Evolutionary conservation across 179 eudicot species (phyloP), one percentile per base, ranked within the genome.

Genomic region (Sideroxylon spinosum): DNA sequence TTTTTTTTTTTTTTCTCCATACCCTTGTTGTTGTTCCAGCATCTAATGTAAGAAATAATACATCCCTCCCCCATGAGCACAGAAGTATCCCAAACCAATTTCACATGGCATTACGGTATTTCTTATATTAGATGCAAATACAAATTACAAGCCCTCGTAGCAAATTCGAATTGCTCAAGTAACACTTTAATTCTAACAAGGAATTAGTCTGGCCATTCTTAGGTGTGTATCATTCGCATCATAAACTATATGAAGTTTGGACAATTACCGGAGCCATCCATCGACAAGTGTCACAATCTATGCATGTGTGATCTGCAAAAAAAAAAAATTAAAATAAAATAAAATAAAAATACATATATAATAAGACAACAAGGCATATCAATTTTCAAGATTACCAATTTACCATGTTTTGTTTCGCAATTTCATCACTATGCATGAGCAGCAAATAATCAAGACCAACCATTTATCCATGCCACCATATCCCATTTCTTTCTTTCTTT

Each of bases 221-320:
- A 66, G 6, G 20, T 32, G 9, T 0, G 46, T 66, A 13, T 13
- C 68, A 37, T 37, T 37, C 5, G 44, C 44, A 37, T 29, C 10
- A 2, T 13, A 6, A 9, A n/a, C 1, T 16, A 44, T 71, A 22
- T 7, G 29, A 48, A 10, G 53, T 46, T 70, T 22, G 16, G 16
- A 14, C 13, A 71, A 46, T 66, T 82, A 88, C 91, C 84, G 91
- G 89, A 78, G 91, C 91, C 91, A 88, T 88, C 91, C 91, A 88
- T 28, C 87, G 87, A 67, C 89, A 88, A 46, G 91, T 86, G 65
- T 88, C 91, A 73, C 91, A 88, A 70, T 88, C 87, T 46, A 88
- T 88, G 84, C 91, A 88, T 52, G 87, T 88, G 28, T 84, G 84
- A 84, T 88, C 91, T 88, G 91, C 86, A 82, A 77, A 73, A 77